These are phyloP conservation scores for Diaporthe vaccinii DNA, from an alignment of 2,329 filamentous ascomycete species.

Conservation along the genomic window DNA sequence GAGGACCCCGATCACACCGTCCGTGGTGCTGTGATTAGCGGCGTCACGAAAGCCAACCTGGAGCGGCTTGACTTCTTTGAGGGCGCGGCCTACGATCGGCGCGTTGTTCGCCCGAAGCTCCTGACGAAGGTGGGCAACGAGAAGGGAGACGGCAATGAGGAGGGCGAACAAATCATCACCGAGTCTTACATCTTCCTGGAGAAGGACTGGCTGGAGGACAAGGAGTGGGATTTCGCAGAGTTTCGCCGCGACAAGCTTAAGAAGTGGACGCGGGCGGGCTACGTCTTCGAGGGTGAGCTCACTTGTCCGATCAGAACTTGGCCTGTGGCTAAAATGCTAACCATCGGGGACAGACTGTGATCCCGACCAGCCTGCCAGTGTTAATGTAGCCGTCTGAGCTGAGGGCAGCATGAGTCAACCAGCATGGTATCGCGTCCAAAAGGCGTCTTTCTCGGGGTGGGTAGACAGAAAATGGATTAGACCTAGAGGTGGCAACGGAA, in stretches of 20 bases:
- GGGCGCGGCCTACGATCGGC: slow-evolving; percentile 77
- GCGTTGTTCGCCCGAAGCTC: slow-evolving; percentile 67
- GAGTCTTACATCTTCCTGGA: slow-evolving; percentile 76
- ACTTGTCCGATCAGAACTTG: neutral
- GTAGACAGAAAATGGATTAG: neutral
- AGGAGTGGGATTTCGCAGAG: slow-evolving; percentile 90
- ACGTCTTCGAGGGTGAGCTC: slow-evolving; percentile 58
- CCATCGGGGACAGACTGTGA: slow-evolving; percentile 41
- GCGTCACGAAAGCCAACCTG: slow-evolving; percentile 83
- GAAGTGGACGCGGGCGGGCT: slow-evolving; percentile 66
- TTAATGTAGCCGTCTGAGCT: slow-evolving; percentile 35
- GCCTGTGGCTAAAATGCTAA: slow-evolving; percentile 8
- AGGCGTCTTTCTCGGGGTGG: neutral
- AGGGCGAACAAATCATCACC: slow-evolving; percentile 64
- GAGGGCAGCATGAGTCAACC: neutral
- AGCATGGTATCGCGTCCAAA: neutral
- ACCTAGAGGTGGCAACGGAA: slow-evolving; percentile 18
- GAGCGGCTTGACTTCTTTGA: slow-evolving; percentile 85
- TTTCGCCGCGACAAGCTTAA: slow-evolving; percentile 82
- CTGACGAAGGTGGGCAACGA: slow-evolving; percentile 54
- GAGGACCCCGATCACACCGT: slow-evolving; percentile 70
- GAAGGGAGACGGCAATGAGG: slow-evolving; percentile 56
- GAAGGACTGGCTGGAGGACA: slow-evolving; percentile 69
- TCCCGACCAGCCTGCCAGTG: slow-evolving; percentile 42
- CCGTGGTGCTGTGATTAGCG: slow-evolving; percentile 81